These are phyloP conservation scores for Telopea speciosissima DNA, from an alignment of 177 flowering plant species.

Conservation along the genomic window DNA sequence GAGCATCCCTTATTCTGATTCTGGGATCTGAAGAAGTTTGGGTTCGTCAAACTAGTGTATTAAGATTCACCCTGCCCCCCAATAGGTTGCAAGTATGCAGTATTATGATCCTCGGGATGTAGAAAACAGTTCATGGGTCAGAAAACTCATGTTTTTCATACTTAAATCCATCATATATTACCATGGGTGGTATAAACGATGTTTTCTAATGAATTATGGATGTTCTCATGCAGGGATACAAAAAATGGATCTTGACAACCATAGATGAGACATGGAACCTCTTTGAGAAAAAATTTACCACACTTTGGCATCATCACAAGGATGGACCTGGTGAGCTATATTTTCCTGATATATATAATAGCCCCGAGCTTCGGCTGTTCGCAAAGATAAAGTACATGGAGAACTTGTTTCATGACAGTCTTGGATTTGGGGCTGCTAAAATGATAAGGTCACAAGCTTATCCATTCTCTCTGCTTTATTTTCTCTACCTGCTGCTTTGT, in stretches of 20 bases:
- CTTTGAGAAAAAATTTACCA: constrained; percentile 58
- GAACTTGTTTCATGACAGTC: constrained; percentile 76
- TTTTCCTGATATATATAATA: constrained; percentile 67
- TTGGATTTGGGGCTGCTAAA: constrained; percentile 97
- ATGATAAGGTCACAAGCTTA: constrained; percentile 71
- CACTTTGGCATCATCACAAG: constrained; percentile 70
- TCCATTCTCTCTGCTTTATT: not conserved
- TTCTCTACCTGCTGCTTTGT: not conserved
- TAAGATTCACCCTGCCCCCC: not conserved
- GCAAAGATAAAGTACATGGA: constrained; percentile 51
- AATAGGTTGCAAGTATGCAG: not conserved
- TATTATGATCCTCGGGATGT: not conserved
- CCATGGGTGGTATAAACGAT: not conserved
- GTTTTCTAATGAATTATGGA: not conserved
- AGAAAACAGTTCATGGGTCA: not conserved
- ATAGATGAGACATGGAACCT: constrained; percentile 79
- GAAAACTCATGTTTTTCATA: not conserved
- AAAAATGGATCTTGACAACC: constrained; percentile 75
- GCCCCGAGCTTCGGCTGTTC: constrained; percentile 46
- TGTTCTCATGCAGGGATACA: constrained; percentile 49
- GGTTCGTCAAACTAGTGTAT: not conserved
- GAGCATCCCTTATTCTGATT: not conserved
- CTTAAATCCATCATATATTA: not conserved
- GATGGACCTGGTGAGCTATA: constrained; percentile 90
- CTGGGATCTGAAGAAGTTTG: not conserved